phyloP scores from a whole-genome alignment of 2,329 filamentous ascomycete species.

The Rhinocladiella similis region DNA sequence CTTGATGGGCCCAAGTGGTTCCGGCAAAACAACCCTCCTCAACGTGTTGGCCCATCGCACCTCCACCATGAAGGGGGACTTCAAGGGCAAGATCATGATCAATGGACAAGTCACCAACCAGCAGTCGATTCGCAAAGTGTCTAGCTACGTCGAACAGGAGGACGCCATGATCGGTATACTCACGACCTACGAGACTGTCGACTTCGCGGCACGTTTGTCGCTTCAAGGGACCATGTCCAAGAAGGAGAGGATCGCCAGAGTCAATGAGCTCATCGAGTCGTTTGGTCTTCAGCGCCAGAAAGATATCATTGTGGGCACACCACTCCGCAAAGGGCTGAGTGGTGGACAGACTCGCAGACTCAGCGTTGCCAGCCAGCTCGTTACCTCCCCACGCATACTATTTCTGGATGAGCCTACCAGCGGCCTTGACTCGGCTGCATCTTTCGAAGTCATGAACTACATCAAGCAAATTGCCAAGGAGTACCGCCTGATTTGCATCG shows the following conservation, averaged over 20 bases:
- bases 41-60: constrained; percentile 72
- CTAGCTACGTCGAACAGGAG: constrained; percentile 83
- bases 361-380: constrained; percentile 76
- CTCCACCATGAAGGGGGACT: constrained; percentile 53
- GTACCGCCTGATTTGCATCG: constrained; percentile 69
- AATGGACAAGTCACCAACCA: constrained; percentile 61
- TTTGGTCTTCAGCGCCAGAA: constrained; percentile 73
- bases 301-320: constrained; percentile 74
- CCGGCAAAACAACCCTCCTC: constrained; percentile 81
- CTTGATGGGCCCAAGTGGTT: constrained; percentile 73
- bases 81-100: constrained; percentile 57
- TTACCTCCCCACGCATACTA: constrained; percentile 76
- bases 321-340: constrained; percentile 78
- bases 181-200: constrained; percentile 76
- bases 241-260: constrained; percentile 60
- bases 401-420: constrained; percentile 85
- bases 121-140: constrained; percentile 63
- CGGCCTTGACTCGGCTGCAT: constrained; percentile 76
- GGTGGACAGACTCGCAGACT: constrained; percentile 82
- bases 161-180: constrained; percentile 79
- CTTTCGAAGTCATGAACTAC: constrained; percentile 74
- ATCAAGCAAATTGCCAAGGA: constrained; percentile 63
- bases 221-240: constrained; percentile 55
- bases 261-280: constrained; percentile 65
- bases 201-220: constrained; percentile 72